Evolutionary conservation across 169 alveolate genomes (phyloP).

Genomic region (Amoebophrya sp.): DNA sequence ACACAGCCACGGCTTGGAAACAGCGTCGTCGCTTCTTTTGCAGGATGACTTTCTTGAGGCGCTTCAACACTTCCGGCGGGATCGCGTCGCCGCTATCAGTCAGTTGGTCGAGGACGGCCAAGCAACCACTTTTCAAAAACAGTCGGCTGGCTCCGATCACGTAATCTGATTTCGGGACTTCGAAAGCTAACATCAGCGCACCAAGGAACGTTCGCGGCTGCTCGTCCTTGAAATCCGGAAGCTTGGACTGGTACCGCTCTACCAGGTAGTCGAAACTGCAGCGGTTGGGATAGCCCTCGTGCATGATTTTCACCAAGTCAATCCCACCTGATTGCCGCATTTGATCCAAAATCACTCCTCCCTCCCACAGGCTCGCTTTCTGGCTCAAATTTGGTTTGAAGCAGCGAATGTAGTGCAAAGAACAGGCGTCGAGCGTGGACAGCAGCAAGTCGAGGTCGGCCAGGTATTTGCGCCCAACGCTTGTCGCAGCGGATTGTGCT

Average conservation of each 20-base stretch:
- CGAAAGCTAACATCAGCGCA: neutral
- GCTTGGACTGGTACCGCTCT: neutral
- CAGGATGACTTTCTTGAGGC: neutral
- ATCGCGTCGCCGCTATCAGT: neutral
- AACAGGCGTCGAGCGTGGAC: neutral
- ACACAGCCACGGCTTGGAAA: neutral
- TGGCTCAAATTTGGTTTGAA: neutral
- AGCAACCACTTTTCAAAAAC: neutral
- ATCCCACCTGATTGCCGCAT: neutral
- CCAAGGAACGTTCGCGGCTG: neutral
- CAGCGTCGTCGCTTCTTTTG: neutral
- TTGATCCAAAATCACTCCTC: neutral
- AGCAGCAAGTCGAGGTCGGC: neutral
- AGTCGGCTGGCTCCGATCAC: neutral
- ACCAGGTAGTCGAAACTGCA: neutral
- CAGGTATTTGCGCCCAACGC: neutral
- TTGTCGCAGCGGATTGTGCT: neutral
- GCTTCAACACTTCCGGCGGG: neutral
- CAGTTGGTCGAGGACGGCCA: neutral
- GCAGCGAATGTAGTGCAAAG: neutral
- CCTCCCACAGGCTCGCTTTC: neutral
- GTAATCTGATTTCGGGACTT: neutral
- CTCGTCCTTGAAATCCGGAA: neutral
- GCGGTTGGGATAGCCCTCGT: neutral
- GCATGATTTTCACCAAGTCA: constrained; percentile 9